Evolutionary conservation across 2,329 filamentous ascomycete species (phyloP).

Genomic region (Pseudocercospora fuligena): DNA sequence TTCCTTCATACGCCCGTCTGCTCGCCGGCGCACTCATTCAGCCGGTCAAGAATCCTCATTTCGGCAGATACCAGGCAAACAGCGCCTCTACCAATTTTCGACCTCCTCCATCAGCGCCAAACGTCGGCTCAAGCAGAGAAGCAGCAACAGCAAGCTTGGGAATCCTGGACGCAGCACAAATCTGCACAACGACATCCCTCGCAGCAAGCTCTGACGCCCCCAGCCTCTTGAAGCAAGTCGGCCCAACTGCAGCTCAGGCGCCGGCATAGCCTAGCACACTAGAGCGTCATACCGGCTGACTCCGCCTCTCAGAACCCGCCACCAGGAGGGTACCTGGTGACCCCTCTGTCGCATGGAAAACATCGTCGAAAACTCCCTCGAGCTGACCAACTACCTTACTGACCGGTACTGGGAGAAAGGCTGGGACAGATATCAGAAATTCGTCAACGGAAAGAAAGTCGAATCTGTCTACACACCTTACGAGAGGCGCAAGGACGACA

Average conservation of each 20-base stretch:
- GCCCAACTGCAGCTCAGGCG: slow-evolving; percentile 1
- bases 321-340: slow-evolving; percentile 10
- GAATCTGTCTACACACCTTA: slow-evolving; percentile 20
- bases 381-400: slow-evolving; percentile 32
- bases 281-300: slow-evolving; percentile 14
- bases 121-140: slow-evolving; percentile 1
- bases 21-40: slow-evolving; percentile 7
- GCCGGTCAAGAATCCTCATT: neutral
- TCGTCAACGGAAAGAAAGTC: slow-evolving; percentile 29
- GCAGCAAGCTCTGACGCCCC: neutral
- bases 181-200: neutral
- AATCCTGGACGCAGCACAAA: neutral
- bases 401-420: slow-evolving; percentile 36
- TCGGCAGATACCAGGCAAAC: slow-evolving; percentile 5
- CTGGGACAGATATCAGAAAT: slow-evolving; percentile 31
- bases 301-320: slow-evolving; percentile 19
- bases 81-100: neutral
- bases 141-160: slow-evolving; percentile 1
- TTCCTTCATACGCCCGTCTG: slow-evolving; percentile 5
- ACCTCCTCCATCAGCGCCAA: slow-evolving; percentile 1
- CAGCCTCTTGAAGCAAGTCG: slow-evolving; percentile 17
- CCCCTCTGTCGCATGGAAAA: slow-evolving; percentile 23
- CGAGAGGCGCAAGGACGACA: slow-evolving; percentile 4
- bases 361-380: slow-evolving; percentile 35
- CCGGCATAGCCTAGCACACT: slow-evolving; percentile 4